A percentile compares a stretch with the other conserved stretches of the same genome.
Conservation (phyloP, 768 basidiomycete species). For the Kockovaella imperatae region DNA sequence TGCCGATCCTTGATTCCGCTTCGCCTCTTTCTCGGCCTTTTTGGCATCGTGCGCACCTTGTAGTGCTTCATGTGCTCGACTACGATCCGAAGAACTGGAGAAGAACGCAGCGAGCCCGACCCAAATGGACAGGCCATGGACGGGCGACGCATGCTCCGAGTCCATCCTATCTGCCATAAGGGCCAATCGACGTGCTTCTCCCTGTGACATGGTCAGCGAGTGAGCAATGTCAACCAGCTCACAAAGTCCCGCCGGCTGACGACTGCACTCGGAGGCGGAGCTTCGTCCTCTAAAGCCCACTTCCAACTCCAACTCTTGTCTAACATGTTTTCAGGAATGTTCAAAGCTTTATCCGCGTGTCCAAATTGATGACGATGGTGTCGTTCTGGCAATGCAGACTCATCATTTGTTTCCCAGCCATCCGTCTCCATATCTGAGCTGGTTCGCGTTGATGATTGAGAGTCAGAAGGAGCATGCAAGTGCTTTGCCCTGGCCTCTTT, state of each 20-base stretch:
- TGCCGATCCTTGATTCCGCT: not conserved
- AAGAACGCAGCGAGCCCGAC: conserved; percentile 39
- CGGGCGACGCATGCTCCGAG: conserved; percentile 10
- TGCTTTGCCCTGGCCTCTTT: conserved; percentile 22
- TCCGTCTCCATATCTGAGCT: not conserved
- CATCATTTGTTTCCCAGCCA: not conserved
- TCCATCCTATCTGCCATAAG: conserved; percentile 42
- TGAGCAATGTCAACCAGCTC: conserved; percentile 5
- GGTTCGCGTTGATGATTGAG: not conserved
- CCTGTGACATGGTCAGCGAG: conserved; percentile 15
- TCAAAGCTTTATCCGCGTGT: conserved; percentile 22
- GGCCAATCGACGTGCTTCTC: conserved; percentile 42
- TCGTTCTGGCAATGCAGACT: not conserved
- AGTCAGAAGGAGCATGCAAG: not conserved
- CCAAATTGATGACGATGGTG: conserved; percentile 30
- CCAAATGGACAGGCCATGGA: conserved; percentile 43
- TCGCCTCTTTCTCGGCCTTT: not conserved
- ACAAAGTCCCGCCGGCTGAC: conserved; percentile 77
- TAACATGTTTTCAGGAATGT: conserved; percentile 44
- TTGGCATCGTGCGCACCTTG: conserved; percentile 5
- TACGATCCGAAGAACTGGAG: conserved; percentile 18
- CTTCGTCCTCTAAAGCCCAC: conserved; percentile 76
- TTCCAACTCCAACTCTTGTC: conserved; percentile 67
- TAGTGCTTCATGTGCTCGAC: conserved; percentile 14
- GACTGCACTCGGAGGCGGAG: conserved; percentile 85